phyloP scores from a whole-genome alignment of 2,329 filamentous ascomycete species.

The Stemphylium beticola region DNA sequence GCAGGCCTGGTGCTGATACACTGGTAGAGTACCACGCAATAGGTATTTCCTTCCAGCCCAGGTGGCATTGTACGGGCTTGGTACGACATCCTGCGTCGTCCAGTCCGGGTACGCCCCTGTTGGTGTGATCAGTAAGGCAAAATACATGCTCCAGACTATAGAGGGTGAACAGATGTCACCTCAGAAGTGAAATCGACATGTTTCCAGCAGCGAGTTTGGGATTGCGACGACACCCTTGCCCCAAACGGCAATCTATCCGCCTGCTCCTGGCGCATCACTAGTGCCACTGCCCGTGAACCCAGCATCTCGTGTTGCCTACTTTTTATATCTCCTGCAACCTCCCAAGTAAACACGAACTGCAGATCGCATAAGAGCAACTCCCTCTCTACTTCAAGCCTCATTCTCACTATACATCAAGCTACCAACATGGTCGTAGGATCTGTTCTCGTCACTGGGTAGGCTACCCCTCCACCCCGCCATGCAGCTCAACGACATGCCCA shows the following conservation, averaged over 20 bases:
- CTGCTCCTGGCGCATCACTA: conserved; percentile 12
- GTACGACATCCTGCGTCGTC: not conserved
- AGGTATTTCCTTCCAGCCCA: too few relatives aligned
- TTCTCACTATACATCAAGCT: not conserved
- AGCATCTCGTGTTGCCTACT: conserved; percentile 21
- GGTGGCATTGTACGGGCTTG: not conserved
- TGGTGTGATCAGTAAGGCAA: not conserved
- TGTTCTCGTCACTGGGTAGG: conserved; percentile 89
- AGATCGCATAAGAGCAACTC: conserved; percentile 1
- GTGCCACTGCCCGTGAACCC: conserved; percentile 18
- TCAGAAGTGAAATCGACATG: not conserved
- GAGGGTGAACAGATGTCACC: not conserved
- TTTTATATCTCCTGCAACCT: conserved; percentile 27
- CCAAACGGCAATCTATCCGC: conserved; percentile 27
- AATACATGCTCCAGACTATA: not conserved
- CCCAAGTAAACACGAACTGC: conserved; percentile 9
- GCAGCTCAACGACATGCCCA: conserved; percentile 3
- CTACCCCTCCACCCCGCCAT: conserved; percentile 38
- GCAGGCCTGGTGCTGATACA: not conserved
- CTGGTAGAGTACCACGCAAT: not conserved
- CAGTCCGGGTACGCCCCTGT: not conserved
- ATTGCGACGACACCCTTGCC: conserved; percentile 7
- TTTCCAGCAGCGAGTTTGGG: not conserved
- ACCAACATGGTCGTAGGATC: conserved; percentile 77
- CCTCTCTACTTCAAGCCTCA: not conserved